phyloP scores from a whole-genome alignment of 148 eudicot genomes.

The Nepenthes mirabilis region DNA sequence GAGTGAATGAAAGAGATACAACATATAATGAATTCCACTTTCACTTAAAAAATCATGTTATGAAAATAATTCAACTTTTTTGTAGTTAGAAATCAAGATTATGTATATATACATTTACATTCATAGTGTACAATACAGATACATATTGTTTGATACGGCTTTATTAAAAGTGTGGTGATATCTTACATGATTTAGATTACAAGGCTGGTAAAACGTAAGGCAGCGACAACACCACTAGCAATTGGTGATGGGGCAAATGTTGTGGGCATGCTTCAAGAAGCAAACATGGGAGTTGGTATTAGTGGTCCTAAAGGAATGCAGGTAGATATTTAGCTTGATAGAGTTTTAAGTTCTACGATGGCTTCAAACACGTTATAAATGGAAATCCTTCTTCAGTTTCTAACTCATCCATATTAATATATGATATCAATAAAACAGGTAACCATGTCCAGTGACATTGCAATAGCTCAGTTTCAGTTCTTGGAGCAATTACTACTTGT shows the following conservation, averaged over 20 bases:
- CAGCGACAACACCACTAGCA: slow-evolving; percentile 51
- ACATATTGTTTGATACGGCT: too few relatives aligned
- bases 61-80: too few relatives aligned
- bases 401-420: not conserved
- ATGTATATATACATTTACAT: not conserved
- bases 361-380: not conserved
- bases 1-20: too few relatives aligned
- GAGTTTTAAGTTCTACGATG: not conserved
- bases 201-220: slow-evolving; percentile 33
- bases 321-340: slow-evolving; percentile 13
- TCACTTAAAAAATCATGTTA: too few relatives aligned
- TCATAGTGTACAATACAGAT: not conserved
- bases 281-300: slow-evolving; percentile 66
- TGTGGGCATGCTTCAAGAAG: slow-evolving; percentile 76
- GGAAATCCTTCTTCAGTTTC: not conserved
- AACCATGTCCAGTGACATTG: slow-evolving; percentile 59
- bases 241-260: slow-evolving; percentile 75
- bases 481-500: slow-evolving; percentile 56
- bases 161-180: not conserved
- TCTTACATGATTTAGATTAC: slow-evolving; percentile 27
- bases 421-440: slow-evolving; percentile 19
- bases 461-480: slow-evolving; percentile 51
- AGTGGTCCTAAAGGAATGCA: slow-evolving; percentile 81
- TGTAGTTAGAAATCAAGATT: too few relatives aligned
- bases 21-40: too few relatives aligned